Percentiles rank a stretch among this genome's conserved stretches.
These are phyloP conservation scores for Fusarium sp. DNA, from an alignment of 2,329 filamentous ascomycete species.

Conservation along the genomic window DNA sequence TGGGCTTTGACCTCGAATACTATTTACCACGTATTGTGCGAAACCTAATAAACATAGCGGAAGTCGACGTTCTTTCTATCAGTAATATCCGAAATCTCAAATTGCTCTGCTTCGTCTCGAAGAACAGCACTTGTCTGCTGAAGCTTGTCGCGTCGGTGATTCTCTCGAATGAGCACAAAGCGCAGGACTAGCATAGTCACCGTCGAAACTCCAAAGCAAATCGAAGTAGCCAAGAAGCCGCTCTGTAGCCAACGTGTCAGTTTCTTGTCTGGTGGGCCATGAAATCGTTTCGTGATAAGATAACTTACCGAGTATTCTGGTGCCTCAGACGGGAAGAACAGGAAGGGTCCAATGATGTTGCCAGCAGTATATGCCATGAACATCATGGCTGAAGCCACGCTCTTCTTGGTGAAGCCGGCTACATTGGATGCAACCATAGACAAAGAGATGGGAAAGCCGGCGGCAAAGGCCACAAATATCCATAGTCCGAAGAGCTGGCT, in stretches of 20 bases:
- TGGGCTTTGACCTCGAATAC: neutral
- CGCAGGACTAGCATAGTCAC: constrained; percentile 35
- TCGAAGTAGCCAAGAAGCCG: constrained; percentile 41
- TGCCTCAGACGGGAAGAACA: constrained; percentile 41
- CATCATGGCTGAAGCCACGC: constrained; percentile 45
- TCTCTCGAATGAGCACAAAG: constrained; percentile 33
- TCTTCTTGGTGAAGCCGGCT: constrained; percentile 46
- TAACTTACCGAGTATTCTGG: constrained; percentile 41
- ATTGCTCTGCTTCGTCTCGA: neutral
- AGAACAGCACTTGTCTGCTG: neutral
- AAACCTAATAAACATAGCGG: constrained; percentile 41
- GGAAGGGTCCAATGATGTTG: constrained; percentile 45
- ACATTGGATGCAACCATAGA: constrained; percentile 45
- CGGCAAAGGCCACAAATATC: constrained; percentile 44
- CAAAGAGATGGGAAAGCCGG: constrained; percentile 38
- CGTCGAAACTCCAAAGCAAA: constrained; percentile 41
- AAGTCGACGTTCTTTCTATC: constrained; percentile 39
- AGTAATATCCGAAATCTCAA: constrained; percentile 44
- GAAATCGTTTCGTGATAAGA: accelerated
- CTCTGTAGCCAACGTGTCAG: constrained; percentile 24
- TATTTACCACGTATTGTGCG: neutral
- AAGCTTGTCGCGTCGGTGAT: constrained; percentile 35
- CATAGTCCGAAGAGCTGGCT: constrained; percentile 34
- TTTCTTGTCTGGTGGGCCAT: accelerated
- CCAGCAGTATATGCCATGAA: constrained; percentile 43